These are phyloP conservation scores for Aspergillus sp. DNA, from an alignment of 2,329 filamentous ascomycete genomes.

Conservation along the genomic window DNA sequence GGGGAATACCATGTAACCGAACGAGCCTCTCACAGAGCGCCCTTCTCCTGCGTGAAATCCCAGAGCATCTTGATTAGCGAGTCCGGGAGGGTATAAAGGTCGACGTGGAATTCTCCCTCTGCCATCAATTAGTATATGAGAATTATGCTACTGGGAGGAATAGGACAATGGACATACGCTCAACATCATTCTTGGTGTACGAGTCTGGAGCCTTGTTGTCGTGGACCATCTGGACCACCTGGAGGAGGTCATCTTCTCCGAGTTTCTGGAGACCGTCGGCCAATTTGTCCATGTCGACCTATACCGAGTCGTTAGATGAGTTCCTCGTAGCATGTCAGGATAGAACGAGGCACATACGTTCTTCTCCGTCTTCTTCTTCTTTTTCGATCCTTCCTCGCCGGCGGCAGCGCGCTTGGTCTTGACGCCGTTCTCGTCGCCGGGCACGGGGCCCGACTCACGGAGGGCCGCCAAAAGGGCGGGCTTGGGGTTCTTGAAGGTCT, in stretches of 20 bases:
- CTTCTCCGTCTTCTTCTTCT: conserved; percentile 69
- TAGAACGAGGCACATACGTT: conserved; percentile 41
- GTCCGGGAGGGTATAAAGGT: conserved; percentile 95
- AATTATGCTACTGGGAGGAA: not conserved
- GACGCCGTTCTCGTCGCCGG: conserved; percentile 65
- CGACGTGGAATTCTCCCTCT: conserved; percentile 97
- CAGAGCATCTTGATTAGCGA: conserved; percentile 87
- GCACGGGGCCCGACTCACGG: conserved; percentile 81
- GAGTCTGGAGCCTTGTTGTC: conserved; percentile 94
- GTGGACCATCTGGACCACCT: conserved; percentile 96
- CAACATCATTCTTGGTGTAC: conserved; percentile 95
- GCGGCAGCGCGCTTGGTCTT: conserved; percentile 61
- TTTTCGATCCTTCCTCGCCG: conserved; percentile 66
- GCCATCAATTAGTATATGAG: conserved; percentile 30
- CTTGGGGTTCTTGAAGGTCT: conserved; percentile 90
- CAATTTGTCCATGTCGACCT: conserved; percentile 92
- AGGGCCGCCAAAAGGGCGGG: conserved; percentile 76
- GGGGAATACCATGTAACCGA: not conserved
- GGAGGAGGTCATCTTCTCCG: conserved; percentile 86
- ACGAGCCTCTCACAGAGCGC: conserved; percentile 29
- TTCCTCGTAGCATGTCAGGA: not conserved
- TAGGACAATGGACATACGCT: conserved; percentile 61
- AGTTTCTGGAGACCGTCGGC: conserved; percentile 88
- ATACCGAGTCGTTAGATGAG: not conserved
- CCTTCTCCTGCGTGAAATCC: conserved; percentile 68